A percentile compares a stretch with the other conserved stretches of the same genome.
Conservation (phyloP, 352 stramenopile genomes). For the Pythium periplocum region DNA sequence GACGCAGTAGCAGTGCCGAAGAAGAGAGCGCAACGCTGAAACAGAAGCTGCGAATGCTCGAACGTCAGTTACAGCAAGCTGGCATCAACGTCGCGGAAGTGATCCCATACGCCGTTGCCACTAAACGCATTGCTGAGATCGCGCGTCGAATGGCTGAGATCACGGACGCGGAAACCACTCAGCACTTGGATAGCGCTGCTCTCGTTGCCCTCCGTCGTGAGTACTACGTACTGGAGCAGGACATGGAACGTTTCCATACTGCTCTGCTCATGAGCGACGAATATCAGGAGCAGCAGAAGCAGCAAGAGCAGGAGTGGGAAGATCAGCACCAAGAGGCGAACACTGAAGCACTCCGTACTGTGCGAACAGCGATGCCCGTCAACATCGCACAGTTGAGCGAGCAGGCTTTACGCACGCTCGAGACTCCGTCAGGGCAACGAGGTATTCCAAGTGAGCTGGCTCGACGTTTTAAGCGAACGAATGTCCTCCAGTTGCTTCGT, state of each 20-base stretch:
- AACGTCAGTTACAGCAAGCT: constrained; percentile 66
- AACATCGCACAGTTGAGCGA: constrained; percentile 79
- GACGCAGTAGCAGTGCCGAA: constrained; percentile 25
- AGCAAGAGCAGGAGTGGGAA: constrained; percentile 73
- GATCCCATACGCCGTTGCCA: constrained; percentile 85
- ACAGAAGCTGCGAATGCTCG: constrained; percentile 65
- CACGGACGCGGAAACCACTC: constrained; percentile 54
- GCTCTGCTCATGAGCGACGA: constrained; percentile 88
- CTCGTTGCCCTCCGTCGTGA: constrained; percentile 45
- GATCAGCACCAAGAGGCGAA: constrained; percentile 46
- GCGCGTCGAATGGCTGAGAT: constrained; percentile 81
- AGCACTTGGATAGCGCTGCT: constrained; percentile 13
- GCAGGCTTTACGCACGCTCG: constrained; percentile 41
- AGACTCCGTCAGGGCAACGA: constrained; percentile 48
- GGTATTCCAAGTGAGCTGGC: constrained; percentile 63
- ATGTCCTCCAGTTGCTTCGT: constrained; percentile 79
- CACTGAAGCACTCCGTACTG: constrained; percentile 33
- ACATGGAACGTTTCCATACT: constrained; percentile 90
- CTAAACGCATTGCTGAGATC: constrained; percentile 71
- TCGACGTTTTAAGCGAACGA: constrained; percentile 85
- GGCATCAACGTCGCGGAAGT: constrained; percentile 83
- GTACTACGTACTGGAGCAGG: constrained; percentile 85
- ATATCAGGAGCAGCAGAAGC: constrained; percentile 76
- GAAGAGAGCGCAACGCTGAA: constrained; percentile 53
- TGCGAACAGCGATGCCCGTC: constrained; percentile 79